These are phyloP conservation scores for Tephrocybe sp. DNA, from an alignment of 768 basidiomycete species.

Conservation along the genomic window DNA sequence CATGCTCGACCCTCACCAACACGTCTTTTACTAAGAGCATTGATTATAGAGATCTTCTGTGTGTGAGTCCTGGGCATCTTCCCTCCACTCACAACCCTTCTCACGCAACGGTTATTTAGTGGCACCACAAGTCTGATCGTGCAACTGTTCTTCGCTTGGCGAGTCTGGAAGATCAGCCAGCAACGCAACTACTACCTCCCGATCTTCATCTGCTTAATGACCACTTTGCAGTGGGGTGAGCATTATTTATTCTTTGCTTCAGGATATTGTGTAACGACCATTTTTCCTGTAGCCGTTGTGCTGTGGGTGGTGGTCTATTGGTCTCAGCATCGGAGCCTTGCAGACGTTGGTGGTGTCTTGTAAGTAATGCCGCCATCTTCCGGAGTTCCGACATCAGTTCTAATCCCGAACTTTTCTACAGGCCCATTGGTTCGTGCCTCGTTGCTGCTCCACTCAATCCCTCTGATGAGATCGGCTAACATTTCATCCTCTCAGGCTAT, in stretches of 20 bases:
- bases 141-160: conserved; percentile 3
- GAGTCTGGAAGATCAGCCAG: conserved; percentile 5
- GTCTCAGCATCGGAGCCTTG: not conserved
- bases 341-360: conserved; percentile 3
- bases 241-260: too few relatives aligned
- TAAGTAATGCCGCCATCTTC: not conserved
- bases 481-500: not conserved
- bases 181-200: conserved; percentile 1
- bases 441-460: not conserved
- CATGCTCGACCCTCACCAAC: not conserved
- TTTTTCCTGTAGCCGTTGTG: not conserved
- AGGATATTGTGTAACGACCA: not conserved
- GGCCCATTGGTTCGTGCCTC: not conserved
- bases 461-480: not conserved
- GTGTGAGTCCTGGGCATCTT: not conserved
- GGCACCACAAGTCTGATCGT: conserved; percentile 2
- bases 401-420: not conserved
- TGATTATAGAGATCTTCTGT: conserved; percentile 7
- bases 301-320: conserved; percentile 5
- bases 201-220: not conserved
- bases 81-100: not conserved
- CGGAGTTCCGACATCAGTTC: not conserved
- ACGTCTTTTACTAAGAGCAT: not conserved
- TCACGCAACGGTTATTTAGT: not conserved
- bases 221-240: not conserved